These are phyloP conservation scores for Tinospora cordifolia DNA, from an alignment of 164 flowering plant genomes.

Conservation along the genomic window DNA sequence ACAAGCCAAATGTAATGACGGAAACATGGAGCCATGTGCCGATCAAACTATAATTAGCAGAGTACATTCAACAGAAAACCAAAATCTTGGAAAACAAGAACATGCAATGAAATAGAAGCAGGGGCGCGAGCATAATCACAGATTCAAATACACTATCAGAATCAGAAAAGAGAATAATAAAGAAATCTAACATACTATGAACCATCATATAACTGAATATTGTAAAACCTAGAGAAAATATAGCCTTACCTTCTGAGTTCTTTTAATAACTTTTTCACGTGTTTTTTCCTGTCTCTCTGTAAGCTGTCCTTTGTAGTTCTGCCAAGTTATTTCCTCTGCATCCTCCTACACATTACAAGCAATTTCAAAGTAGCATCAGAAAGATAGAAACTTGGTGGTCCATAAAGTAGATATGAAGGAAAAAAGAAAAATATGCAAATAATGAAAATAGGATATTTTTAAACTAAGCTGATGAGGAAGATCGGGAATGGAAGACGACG, in stretches of 20 bases:
- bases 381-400: background rate
- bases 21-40: too few relatives aligned
- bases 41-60: too few relatives aligned
- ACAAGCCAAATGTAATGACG: too few relatives aligned
- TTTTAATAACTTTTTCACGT: constrained; percentile 77
- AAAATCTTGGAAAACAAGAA: too few relatives aligned
- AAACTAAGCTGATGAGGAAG: background rate
- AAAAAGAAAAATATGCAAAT: background rate
- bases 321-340: constrained; percentile 84
- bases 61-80: too few relatives aligned
- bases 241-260: constrained; percentile 69
- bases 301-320: constrained; percentile 87
- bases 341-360: constrained; percentile 47
- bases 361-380: background rate
- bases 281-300: constrained; percentile 97
- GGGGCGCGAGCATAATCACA: too few relatives aligned
- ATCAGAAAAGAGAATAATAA: background rate
- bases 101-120: too few relatives aligned
- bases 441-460: background rate
- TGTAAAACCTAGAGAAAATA: background rate
- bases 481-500: too few relatives aligned
- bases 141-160: background rate
- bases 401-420: background rate
- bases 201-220: background rate
- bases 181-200: background rate